These are phyloP conservation scores for Verticillium albo-atrum DNA, from an alignment of 2,329 filamentous ascomycete species.

Conservation along the genomic window DNA sequence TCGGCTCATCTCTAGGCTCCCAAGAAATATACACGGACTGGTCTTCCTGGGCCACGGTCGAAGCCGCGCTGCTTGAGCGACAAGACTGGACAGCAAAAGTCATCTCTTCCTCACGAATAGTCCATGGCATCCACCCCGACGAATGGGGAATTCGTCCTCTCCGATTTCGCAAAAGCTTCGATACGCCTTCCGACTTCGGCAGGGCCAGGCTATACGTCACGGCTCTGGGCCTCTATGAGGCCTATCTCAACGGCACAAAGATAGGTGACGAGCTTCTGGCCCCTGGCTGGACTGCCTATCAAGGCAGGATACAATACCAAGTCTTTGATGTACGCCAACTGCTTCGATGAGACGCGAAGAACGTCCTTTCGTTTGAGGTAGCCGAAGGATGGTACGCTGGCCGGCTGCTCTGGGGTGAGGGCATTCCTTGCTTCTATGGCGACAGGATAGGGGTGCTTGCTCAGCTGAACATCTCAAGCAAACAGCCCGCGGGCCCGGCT, in stretches of 20 bases:
- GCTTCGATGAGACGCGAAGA: slow-evolving; percentile 23
- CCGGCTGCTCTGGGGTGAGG: slow-evolving; percentile 24
- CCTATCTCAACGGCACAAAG: slow-evolving; percentile 29
- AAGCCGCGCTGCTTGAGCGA: too few species aligned
- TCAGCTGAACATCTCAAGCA: slow-evolving; percentile 29
- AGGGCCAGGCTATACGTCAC: slow-evolving; percentile 28
- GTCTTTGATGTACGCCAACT: slow-evolving; percentile 28
- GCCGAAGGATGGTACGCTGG: slow-evolving; percentile 49
- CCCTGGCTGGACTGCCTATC: too few species aligned
- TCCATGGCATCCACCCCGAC: too few species aligned
- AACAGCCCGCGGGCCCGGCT: slow-evolving; percentile 10
- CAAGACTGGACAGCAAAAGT: too few species aligned
- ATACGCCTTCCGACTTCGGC: neutral
- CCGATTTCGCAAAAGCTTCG: too few species aligned
- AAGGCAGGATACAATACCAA: too few species aligned
- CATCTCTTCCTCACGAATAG: too few species aligned
- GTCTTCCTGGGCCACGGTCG: too few species aligned
- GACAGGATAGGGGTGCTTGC: slow-evolving; percentile 31
- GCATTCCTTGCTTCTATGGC: slow-evolving; percentile 28
- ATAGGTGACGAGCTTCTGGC: slow-evolving; percentile 23
- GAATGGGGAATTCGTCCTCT: too few species aligned
- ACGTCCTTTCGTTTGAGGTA: slow-evolving; percentile 39
- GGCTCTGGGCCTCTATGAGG: slow-evolving; percentile 28
- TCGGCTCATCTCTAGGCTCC: too few species aligned
- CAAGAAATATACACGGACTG: too few species aligned